Conservation (phyloP, 2,329 filamentous ascomycete species). For the Botrytis tulipae region DNA sequence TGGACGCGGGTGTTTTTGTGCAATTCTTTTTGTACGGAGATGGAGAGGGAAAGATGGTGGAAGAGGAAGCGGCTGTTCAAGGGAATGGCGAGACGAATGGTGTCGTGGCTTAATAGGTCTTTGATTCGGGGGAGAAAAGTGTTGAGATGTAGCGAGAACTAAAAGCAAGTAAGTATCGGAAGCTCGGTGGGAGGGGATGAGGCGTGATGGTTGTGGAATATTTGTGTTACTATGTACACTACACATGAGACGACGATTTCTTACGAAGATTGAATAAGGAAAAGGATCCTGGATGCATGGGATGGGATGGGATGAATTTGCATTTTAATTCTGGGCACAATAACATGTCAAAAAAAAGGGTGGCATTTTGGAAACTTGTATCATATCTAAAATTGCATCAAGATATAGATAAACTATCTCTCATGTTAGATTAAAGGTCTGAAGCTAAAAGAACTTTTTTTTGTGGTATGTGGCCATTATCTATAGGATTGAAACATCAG, state of each 20-base stretch:
- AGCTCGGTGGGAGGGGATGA: background rate
- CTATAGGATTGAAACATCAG: too few relatives aligned
- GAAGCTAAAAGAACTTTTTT: too few relatives aligned
- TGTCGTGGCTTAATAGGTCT: background rate
- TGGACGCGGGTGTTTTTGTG: conserved; percentile 83
- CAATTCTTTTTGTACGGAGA: conserved; percentile 86
- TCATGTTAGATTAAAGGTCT: background rate
- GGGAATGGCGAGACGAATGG: conserved; percentile 14
- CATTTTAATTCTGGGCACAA: background rate
- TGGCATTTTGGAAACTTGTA: background rate
- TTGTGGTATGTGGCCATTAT: too few relatives aligned
- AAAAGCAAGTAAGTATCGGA: background rate
- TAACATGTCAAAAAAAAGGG: background rate
- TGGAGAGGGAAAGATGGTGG: conserved; percentile 11
- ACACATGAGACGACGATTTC: background rate
- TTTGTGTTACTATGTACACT: background rate
- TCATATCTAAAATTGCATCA: background rate
- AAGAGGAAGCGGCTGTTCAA: background rate
- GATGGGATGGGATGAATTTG: background rate
- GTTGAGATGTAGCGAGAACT: background rate
- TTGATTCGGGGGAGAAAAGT: background rate
- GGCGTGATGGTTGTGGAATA: background rate
- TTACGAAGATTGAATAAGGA: too few relatives aligned
- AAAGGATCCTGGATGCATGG: background rate
- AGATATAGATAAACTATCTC: background rate